phyloP scores from a whole-genome alignment of 1,139 yeast species.

The Pichia inconspicua region DNA sequence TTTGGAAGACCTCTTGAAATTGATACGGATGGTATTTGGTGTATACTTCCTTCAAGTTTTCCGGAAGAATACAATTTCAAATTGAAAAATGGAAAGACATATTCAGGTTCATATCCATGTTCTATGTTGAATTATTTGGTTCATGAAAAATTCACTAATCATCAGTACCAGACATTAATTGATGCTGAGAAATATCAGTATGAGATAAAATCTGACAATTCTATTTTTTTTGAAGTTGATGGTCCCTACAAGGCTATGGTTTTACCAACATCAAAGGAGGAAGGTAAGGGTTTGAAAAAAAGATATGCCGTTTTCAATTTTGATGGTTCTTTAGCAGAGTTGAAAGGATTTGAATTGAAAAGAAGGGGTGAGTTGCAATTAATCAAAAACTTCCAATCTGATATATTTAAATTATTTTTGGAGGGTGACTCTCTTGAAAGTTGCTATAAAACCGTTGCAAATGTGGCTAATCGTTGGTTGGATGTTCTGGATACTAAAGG shows the following conservation, averaged over 20 bases:
- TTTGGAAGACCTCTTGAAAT: slow-evolving; percentile 92
- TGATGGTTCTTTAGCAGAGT: slow-evolving; percentile 89
- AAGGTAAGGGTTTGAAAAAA: slow-evolving; percentile 92
- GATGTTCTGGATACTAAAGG: slow-evolving; percentile 90
- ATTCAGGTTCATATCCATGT: slow-evolving; percentile 85
- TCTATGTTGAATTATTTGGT: slow-evolving; percentile 93
- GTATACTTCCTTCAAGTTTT: slow-evolving; percentile 86
- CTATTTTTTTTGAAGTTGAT: slow-evolving; percentile 96
- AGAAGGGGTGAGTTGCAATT: slow-evolving; percentile 94
- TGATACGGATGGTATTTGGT: slow-evolving; percentile 99
- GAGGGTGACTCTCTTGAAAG: slow-evolving; percentile 72
- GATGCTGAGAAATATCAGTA: slow-evolving; percentile 65
- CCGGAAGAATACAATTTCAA: slow-evolving; percentile 80
- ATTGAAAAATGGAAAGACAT: slow-evolving; percentile 67
- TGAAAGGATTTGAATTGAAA: slow-evolving; percentile 94
- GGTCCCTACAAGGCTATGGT: slow-evolving; percentile 99
- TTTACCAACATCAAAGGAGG: slow-evolving; percentile 94
- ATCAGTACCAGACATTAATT: slow-evolving; percentile 82
- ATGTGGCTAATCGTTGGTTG: slow-evolving; percentile 91
- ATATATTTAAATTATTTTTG: slow-evolving; percentile 82
- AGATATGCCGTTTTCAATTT: slow-evolving; percentile 95
- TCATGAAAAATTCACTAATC: slow-evolving; percentile 84
- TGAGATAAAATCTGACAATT: slow-evolving; percentile 77
- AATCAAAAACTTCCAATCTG: slow-evolving; percentile 91
- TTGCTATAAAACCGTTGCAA: slow-evolving; percentile 86